Evolutionary conservation across 768 basidiomycete species (phyloP).

Genomic region (Tylopilus balloui): DNA sequence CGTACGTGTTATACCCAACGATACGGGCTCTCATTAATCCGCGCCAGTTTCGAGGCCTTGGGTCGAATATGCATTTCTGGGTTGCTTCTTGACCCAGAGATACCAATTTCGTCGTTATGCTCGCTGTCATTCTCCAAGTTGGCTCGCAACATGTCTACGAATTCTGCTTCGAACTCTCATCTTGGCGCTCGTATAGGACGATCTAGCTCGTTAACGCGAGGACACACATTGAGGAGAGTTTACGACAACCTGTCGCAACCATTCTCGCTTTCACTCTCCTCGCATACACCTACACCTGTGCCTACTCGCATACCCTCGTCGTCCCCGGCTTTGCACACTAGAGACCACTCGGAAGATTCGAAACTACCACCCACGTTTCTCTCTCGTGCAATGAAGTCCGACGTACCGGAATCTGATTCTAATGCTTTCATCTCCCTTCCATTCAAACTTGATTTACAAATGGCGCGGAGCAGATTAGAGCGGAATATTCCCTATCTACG

Average conservation of each 20-base stretch:
- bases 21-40: not conserved
- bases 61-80: slow-evolving; percentile 90
- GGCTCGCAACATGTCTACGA: slow-evolving; percentile 22
- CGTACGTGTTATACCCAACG: slow-evolving; percentile 45
- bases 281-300: slow-evolving; percentile 14
- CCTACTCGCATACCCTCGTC: slow-evolving; percentile 8
- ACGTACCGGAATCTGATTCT: slow-evolving; percentile 34
- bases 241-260: slow-evolving; percentile 49
- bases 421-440: slow-evolving; percentile 46
- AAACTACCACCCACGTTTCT: slow-evolving; percentile 44
- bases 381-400: slow-evolving; percentile 44
- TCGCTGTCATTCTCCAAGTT: slow-evolving; percentile 33
- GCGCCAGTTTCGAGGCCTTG: slow-evolving; percentile 70
- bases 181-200: slow-evolving; percentile 20
- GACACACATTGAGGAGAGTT: slow-evolving; percentile 41
- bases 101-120: slow-evolving; percentile 50
- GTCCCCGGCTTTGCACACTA: not conserved
- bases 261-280: slow-evolving; percentile 46
- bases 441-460: slow-evolving; percentile 55
- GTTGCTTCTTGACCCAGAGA: slow-evolving; percentile 79
- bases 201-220: slow-evolving; percentile 39
- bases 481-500: slow-evolving; percentile 83
- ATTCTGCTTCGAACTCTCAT: slow-evolving; percentile 27
- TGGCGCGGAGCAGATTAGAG: slow-evolving; percentile 51
- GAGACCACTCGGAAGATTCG: slow-evolving; percentile 36